Evolutionary conservation across 1,284 basidiomycete species (phyloP).

Genomic region (Fistulina hepatica): DNA sequence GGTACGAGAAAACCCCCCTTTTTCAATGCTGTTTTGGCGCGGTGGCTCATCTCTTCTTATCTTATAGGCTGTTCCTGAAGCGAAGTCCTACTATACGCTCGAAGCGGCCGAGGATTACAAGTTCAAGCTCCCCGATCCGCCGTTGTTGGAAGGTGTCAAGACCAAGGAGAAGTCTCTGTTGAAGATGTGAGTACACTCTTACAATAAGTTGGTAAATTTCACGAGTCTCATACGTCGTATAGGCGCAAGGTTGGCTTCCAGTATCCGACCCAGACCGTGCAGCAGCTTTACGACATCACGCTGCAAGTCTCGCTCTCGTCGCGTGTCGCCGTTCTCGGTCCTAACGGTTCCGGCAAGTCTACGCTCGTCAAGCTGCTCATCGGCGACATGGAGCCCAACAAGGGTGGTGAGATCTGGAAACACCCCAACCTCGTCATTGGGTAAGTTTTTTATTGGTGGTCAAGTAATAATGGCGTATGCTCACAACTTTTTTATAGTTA

Average conservation of each 20-base stretch:
- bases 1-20: too few relatives aligned
- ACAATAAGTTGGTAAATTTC: neutral
- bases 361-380: slow-evolving; percentile 98
- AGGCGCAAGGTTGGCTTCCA: slow-evolving; percentile 96
- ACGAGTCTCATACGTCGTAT: slow-evolving; percentile 18
- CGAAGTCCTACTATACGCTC: slow-evolving; percentile 96
- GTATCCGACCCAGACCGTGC: slow-evolving; percentile 77
- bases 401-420: slow-evolving; percentile 96
- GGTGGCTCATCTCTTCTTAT: too few relatives aligned
- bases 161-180: slow-evolving; percentile 97
- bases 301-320: slow-evolving; percentile 96
- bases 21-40: too few relatives aligned
- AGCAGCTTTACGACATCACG: slow-evolving; percentile 90
- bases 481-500: too few relatives aligned
- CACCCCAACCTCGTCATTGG: slow-evolving; percentile 99
- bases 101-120: slow-evolving; percentile 91
- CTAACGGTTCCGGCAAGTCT: slow-evolving; percentile 97
- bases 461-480: too few relatives aligned
- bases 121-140: slow-evolving; percentile 94
- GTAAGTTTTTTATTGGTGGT: too few relatives aligned
- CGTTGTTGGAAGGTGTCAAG: slow-evolving; percentile 98
- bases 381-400: slow-evolving; percentile 94
- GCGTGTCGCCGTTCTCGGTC: slow-evolving; percentile 92
- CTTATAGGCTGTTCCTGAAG: slow-evolving; percentile 93
- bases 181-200: slow-evolving; percentile 62